phyloP scores from a whole-genome alignment of 2,329 filamentous ascomycete genomes.

The Verticillium albo-atrum region DNA sequence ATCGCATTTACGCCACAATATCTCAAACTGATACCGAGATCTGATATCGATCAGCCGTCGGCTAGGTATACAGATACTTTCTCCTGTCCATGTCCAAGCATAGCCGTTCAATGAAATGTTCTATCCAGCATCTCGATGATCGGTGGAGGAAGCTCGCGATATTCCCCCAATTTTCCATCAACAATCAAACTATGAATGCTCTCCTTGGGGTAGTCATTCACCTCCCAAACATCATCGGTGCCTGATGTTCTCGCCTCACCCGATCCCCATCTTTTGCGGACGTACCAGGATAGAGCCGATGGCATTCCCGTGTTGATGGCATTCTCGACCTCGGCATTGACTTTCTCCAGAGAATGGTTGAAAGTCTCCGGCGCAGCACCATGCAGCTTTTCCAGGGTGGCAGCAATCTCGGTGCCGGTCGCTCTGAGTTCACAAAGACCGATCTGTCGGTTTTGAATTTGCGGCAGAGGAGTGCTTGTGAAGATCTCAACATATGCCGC shows the following conservation, averaged over 20 bases:
- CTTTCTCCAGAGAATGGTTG: conserved; percentile 16
- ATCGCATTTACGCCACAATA: too few species aligned
- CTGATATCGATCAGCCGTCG: too few species aligned
- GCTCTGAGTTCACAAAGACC: conserved; percentile 17
- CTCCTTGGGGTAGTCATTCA: conserved; percentile 17
- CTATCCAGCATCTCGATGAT: conserved; percentile 1
- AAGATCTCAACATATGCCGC: conserved; percentile 22
- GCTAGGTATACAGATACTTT: too few species aligned
- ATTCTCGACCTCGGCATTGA: conserved; percentile 15
- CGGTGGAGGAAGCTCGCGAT: conserved; percentile 16
- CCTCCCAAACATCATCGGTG: conserved; percentile 18
- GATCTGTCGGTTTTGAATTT: conserved; percentile 16
- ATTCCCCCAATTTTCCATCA: conserved; percentile 14
- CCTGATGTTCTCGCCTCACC: conserved; percentile 15
- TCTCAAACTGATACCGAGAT: too few species aligned
- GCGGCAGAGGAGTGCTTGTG: conserved; percentile 13
- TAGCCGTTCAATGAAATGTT: neutral
- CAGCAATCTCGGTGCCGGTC: conserved; percentile 18
- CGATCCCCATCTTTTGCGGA: conserved; percentile 20
- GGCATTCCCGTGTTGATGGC: conserved; percentile 12
- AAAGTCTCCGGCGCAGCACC: conserved; percentile 10
- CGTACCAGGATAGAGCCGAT: conserved; percentile 18
- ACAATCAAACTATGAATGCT: conserved; percentile 15
- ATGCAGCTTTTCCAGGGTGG: conserved; percentile 14
- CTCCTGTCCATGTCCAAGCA: neutral